A percentile compares a stretch with the other conserved stretches of the same genome.
Conservation (phyloP, 208 protist genomes). For the Crithidia sp. region DNA sequence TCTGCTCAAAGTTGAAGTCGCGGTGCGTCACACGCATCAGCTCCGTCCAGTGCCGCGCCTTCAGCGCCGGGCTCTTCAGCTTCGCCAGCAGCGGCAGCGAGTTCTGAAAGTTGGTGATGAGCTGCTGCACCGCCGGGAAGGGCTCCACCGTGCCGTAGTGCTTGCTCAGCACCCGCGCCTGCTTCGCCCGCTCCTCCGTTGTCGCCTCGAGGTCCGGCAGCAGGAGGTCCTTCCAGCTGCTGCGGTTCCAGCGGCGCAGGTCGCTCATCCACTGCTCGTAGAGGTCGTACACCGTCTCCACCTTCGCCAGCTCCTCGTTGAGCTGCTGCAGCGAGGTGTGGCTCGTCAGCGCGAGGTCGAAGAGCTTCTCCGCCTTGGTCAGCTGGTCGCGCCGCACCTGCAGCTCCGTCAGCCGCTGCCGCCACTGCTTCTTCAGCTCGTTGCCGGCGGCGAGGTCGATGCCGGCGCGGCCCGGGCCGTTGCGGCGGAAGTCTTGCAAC, state of each 20-base stretch:
- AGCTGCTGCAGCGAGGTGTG: constrained; percentile 93
- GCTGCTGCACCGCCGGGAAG: constrained; percentile 91
- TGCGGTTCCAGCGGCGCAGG: constrained; percentile 95
- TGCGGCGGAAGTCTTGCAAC: constrained; percentile 75
- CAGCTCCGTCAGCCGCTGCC: constrained; percentile 72
- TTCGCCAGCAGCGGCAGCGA: constrained; percentile 96
- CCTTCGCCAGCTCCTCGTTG: constrained; percentile 88
- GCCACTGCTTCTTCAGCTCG: constrained; percentile 89
- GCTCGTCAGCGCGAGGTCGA: constrained; percentile 94
- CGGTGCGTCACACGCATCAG: constrained; percentile 95
- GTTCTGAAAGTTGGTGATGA: constrained; percentile 95
- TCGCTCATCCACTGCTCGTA: constrained; percentile 93
- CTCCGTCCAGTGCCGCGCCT: constrained; percentile 97
- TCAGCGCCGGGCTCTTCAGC: constrained; percentile 97
- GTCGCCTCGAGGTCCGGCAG: constrained; percentile 94
- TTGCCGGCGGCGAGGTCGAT: constrained; percentile 94
- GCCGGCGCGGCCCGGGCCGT: constrained; percentile 82
- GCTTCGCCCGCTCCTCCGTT: constrained; percentile 92
- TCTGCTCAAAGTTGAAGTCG: constrained; percentile 96
- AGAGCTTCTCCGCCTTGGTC: constrained; percentile 96
- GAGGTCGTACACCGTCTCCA: constrained; percentile 94
- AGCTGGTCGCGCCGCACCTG: constrained; percentile 91
- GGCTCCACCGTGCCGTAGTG: constrained; percentile 88
- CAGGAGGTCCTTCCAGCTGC: constrained; percentile 97
- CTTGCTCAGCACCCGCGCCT: constrained; percentile 84